These are phyloP conservation scores for Laburnicola sp. DNA, from an alignment of 2,329 filamentous ascomycete genomes.

Conservation along the genomic window DNA sequence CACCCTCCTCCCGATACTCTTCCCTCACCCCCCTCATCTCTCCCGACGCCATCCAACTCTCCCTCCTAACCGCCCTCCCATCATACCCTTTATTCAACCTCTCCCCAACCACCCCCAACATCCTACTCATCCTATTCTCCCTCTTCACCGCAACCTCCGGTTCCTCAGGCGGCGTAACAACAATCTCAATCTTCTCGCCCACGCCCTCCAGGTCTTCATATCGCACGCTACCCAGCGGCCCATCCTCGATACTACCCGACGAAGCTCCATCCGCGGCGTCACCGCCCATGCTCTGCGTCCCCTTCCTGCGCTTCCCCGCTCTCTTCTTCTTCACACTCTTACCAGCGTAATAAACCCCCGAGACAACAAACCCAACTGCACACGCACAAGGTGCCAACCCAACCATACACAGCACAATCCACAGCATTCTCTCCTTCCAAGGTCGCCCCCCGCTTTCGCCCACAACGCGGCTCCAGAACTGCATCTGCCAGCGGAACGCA, in stretches of 20 bases:
- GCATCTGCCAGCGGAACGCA: constrained; percentile 1
- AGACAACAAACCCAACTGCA: not conserved
- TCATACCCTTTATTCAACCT: not conserved
- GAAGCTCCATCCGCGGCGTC: not conserved
- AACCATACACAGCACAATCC: not conserved
- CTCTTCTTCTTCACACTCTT: not conserved
- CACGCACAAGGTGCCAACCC: not conserved
- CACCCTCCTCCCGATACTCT: not conserved
- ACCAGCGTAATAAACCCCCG: not conserved
- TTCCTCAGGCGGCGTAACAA: constrained; percentile 3
- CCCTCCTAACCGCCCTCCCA: not conserved
- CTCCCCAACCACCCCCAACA: not conserved
- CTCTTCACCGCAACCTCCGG: not conserved
- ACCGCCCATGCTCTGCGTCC: not conserved
- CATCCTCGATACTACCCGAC: not conserved
- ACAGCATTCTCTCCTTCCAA: not conserved
- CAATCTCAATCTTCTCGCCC: not conserved
- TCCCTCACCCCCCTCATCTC: not conserved
- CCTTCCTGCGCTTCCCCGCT: not conserved
- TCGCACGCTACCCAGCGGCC: not conserved
- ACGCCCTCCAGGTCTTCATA: not conserved
- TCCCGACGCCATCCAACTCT: not conserved
- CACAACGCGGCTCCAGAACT: not conserved
- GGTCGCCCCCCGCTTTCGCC: not conserved
- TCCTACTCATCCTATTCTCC: constrained; percentile 1